phyloP scores from a whole-genome alignment of 768 basidiomycete genomes.

The Phylloporus sp. region DNA sequence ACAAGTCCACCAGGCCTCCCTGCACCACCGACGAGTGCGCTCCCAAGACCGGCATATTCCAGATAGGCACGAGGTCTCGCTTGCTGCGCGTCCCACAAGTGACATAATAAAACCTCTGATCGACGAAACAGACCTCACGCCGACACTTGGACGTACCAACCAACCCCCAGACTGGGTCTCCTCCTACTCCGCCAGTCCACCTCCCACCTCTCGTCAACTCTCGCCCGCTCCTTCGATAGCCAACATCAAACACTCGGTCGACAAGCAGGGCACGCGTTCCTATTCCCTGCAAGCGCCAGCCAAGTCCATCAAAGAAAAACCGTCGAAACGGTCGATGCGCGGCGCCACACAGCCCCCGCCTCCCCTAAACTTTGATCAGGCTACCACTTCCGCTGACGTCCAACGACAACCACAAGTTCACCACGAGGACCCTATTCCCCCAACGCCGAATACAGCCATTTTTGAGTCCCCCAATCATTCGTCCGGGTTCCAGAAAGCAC shows the following conservation, averaged over 20 bases:
- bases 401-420: slow-evolving; percentile 10
- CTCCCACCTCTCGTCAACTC: slow-evolving; percentile 17
- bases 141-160: slow-evolving; percentile 16
- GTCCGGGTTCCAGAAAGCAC: slow-evolving; percentile 6
- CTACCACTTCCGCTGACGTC: slow-evolving; percentile 7
- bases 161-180: slow-evolving; percentile 18
- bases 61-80: slow-evolving; percentile 31
- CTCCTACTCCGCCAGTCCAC: neutral
- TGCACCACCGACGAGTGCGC: slow-evolving; percentile 27
- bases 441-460: slow-evolving; percentile 7
- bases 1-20: slow-evolving; percentile 10
- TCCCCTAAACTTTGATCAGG: slow-evolving; percentile 24
- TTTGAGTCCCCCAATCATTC: slow-evolving; percentile 20
- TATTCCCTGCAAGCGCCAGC: neutral
- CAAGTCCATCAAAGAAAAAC: slow-evolving; percentile 8
- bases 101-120: slow-evolving; percentile 14
- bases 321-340: slow-evolving; percentile 26
- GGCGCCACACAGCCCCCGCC: slow-evolving; percentile 25
- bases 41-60: slow-evolving; percentile 29
- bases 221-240: slow-evolving; percentile 31
- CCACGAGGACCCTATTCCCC: slow-evolving; percentile 18
- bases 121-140: slow-evolving; percentile 28
- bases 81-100: slow-evolving; percentile 28
- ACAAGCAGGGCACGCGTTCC: slow-evolving; percentile 13
- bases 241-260: slow-evolving; percentile 26